Base-by-base conservation (phyloP, 2,329 filamentous ascomycete species). In the Raffaelea albimanens region DNA sequence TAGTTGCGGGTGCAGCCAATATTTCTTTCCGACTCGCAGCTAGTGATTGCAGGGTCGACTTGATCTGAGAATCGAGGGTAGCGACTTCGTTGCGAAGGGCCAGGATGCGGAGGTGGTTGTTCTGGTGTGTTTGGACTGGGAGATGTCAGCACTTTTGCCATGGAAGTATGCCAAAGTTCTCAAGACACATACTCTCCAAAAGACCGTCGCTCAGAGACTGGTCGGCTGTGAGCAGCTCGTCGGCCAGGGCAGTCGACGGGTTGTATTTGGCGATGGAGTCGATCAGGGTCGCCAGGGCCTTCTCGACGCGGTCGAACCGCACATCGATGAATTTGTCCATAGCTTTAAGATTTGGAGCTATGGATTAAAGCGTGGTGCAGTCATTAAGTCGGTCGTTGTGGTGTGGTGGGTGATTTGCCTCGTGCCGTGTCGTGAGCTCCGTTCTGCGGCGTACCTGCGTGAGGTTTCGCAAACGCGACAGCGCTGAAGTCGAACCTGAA, bases 241-340 rank as follows among this genome's bases (percentile, higher is more conserved):
- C 69, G 5, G 83, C 85, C 22, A 82, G 78, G 33, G 72, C 65
- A 4, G 77, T 69, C 7, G 83, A 86, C 0, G 87, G 87, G 58
- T 89, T 87, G 66, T 90, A 91, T 54, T 87, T 85, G 5, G 85
- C 75, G 52, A 94, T 84, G 0, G 86, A 90, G 61, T 89, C 85
- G 56, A 89, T 82, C 31, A 94, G 71, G 23, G 70, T 79, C 13
- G 76, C 74, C 19, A 94, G 69, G 1, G 80, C 78, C 57, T 75
- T 78, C 57, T 85, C 82, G 25, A 86, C 69, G 43, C 79, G 76
- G 59, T 83, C 78, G 51, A 86, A 83, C 56, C 76, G 78, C 41
- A 59, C 61, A 53, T 84, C 78, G 7, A 86, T 71, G 43, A 74
- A 66, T 42, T 72, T 72, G 54, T 86, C 77, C 82, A 86, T 86